Base-by-base conservation (phyloP, 768 basidiomycete species). In the Cystobasidium onofrii region DNA sequence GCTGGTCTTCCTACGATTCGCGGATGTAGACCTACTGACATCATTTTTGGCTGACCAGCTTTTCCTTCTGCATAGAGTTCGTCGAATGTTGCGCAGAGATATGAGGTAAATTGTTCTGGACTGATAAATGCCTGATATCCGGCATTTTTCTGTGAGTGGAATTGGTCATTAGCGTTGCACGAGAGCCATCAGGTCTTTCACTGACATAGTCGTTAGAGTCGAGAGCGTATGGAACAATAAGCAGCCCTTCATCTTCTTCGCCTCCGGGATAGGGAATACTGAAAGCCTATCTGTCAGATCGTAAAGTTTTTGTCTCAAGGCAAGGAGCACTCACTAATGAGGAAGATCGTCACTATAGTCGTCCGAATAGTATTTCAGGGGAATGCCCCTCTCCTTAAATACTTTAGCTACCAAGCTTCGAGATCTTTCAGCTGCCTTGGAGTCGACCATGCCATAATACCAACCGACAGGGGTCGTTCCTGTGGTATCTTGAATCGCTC, bases 331-430 rank as follows among this genome's bases (percentile, higher is more conserved):
- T 20, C 39, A 64, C 33, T 64, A 64, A 43, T 39, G 63, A 4
- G 33, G 63, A 31, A 64, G 34, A 25, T 64, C 63, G 39, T 64
- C 63, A 31, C 63, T 64, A 31, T 64, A 64, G 39, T 64, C 63
- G 25, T 64, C 63, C 7, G 63, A 64, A 34, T 43, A 64, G 12
- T 64, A 64, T 23, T 64, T 64, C 20, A 64, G 25, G 33, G 7
- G 17, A 9, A 39, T 7, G 2, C n/a, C 33, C 12, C 2, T 27
- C 7, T 64, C 63, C 63, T 36, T 39, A 34, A 12, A 63, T 9
- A 63, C 61, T 34, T 34, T 27, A n/a, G 61, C 61, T n/a, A 63
- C 33, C 29, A 64, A 1, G 31, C 34, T 36, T 12, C 63, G 29
- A 1, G 33, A 15, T 36, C 61, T 27, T 63, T 63, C 61, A n/a